Base-by-base conservation (phyloP, 2,329 filamentous ascomycete species). In the Sarocladium kiliense region DNA sequence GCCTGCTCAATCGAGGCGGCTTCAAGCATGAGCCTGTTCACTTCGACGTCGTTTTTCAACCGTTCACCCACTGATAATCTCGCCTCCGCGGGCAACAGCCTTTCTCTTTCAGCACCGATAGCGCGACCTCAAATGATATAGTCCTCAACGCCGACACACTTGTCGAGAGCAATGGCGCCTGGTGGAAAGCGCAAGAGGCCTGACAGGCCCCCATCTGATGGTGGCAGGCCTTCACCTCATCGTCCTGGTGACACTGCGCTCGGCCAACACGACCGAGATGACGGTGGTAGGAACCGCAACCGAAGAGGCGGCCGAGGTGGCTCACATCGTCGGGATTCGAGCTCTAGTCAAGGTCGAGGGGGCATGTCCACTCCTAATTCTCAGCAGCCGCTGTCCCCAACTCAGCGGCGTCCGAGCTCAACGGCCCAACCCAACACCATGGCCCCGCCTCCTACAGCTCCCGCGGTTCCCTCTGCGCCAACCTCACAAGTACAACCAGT, bases 201-300 rank as follows among this genome's bases (percentile, higher is more conserved):
- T 64, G 78, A 82, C 49, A 73, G 80, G 60, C 69, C 68, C 53
- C 71, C 72, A 58, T 68, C 70, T 58, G 80, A 84, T 56, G 74
- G 71, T 55, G 71, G 70, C 59, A 76, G 84, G 58, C 82, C 83
- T 19, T 79, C 84, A 53, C 84, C 85, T 53, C 82, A 87, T 68
- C 80, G 82, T 32, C 83, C 84, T 47, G 77, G 74, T 54, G 79
- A 85, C 61, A 78, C 78, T 6, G 64, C 70, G 37, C 64, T 84
- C 55, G 80, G 73, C 42, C 81, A 84, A 59, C 80, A 85, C 66
- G 83, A 86, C 55, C 70, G 78, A 69, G 76, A 78, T 60, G 75
- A 80, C 37, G 69, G 71, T 60, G 74, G 73, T 50, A 69, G 74
- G 57, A 71, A 76, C 58, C 75, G 78, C 54, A 72, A 72, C 56